Evolutionary conservation across 192 early-diverging fungal species (phyloP).

Genomic region (Coemansia interrupta): DNA sequence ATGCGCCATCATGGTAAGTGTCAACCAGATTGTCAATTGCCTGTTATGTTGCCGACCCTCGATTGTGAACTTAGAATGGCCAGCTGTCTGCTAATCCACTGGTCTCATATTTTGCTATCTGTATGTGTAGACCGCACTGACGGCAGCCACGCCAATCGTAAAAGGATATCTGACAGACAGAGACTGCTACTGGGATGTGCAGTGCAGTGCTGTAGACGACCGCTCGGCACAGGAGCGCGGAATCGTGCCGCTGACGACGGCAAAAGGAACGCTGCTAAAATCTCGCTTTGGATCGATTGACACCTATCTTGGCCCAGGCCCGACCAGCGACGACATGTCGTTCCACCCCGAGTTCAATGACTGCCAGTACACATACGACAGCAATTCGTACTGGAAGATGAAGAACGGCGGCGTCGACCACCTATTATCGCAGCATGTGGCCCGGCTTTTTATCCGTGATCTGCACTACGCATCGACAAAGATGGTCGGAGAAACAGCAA

Average conservation of each 20-base stretch:
- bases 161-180: constrained; percentile 90
- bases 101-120: neutral
- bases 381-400: constrained; percentile 70
- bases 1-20: constrained; percentile 79
- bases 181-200: constrained; percentile 97
- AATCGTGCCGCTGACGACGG: constrained; percentile 67
- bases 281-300: constrained; percentile 95
- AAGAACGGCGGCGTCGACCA: constrained; percentile 78
- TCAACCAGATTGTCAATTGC: neutral
- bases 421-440: constrained; percentile 82
- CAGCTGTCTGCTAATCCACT: neutral
- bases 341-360: constrained; percentile 91
- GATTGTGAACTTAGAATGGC: neutral
- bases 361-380: constrained; percentile 73
- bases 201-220: constrained; percentile 87
- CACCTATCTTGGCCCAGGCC: constrained; percentile 69
- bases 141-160: constrained; percentile 88
- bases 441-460: constrained; percentile 94
- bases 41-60: neutral
- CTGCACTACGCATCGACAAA: constrained; percentile 87
- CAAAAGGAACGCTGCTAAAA: constrained; percentile 78
- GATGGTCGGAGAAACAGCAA: constrained; percentile 64
- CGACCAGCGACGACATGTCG: constrained; percentile 41
- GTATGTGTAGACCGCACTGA: constrained; percentile 67
- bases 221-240: constrained; percentile 88